Conservation (phyloP, 495 filamentous ascomycete genomes). For the Penicillium manginii region DNA sequence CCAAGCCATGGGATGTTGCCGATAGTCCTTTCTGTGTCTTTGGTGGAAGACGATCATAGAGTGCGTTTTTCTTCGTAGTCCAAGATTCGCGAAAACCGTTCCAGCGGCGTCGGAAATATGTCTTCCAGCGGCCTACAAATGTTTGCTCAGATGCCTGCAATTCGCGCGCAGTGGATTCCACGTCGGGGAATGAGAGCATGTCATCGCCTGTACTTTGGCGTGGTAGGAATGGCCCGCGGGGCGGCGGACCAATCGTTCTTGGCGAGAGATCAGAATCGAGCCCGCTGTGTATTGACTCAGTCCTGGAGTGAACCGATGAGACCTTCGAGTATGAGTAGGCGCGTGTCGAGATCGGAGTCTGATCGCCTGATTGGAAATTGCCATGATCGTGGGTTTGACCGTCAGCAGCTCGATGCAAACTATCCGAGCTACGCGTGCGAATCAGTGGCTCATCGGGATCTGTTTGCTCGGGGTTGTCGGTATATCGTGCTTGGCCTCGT, state of each 20-base stretch:
- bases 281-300: slow-evolving; percentile 21
- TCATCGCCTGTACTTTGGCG: slow-evolving; percentile 43
- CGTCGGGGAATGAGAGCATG: slow-evolving; percentile 48
- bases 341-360: slow-evolving; percentile 44
- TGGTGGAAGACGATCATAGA: slow-evolving; percentile 57
- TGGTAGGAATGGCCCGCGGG: slow-evolving; percentile 45
- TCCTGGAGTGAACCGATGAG: slow-evolving; percentile 28
- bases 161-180: slow-evolving; percentile 37
- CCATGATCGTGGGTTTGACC: slow-evolving; percentile 15
- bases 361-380: slow-evolving; percentile 45
- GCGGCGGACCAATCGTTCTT: slow-evolving; percentile 37
- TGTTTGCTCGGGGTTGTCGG: slow-evolving; percentile 58
- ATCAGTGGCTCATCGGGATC: slow-evolving; percentile 50
- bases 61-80: slow-evolving; percentile 25
- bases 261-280: slow-evolving; percentile 30
- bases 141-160: slow-evolving; percentile 23
- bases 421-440: slow-evolving; percentile 36
- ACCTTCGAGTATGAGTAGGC: slow-evolving; percentile 43
- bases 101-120: slow-evolving; percentile 23
- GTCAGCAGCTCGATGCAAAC: slow-evolving; percentile 23
- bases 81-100: slow-evolving; percentile 24
- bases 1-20: slow-evolving; percentile 39
- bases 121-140: slow-evolving; percentile 28
- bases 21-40: slow-evolving; percentile 59
- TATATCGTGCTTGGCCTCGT: slow-evolving; percentile 66